Conservation (phyloP, 768 basidiomycete genomes). For the Boletellus sp. region DNA sequence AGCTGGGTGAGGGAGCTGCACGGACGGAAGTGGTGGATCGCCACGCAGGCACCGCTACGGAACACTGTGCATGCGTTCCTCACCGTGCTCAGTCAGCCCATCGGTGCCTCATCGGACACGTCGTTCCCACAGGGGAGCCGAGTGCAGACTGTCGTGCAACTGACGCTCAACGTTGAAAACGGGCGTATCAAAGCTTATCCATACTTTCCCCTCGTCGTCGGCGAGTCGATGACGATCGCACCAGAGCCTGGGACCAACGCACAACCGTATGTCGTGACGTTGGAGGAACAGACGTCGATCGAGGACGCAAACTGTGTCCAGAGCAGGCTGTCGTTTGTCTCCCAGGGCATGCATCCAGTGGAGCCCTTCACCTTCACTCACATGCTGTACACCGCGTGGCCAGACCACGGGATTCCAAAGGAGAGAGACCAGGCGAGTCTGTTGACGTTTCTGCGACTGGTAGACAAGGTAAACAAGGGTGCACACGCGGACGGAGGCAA, state of each 20-base stretch:
- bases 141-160: conserved; percentile 75
- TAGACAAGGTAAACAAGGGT: conserved; percentile 58
- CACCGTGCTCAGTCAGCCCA: conserved; percentile 56
- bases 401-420: conserved; percentile 79
- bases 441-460: conserved; percentile 59
- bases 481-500: conserved; percentile 19
- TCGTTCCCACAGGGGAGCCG: conserved; percentile 36
- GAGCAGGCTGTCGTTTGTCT: conserved; percentile 56
- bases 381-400: conserved; percentile 74
- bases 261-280: conserved; percentile 53
- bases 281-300: conserved; percentile 44
- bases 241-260: conserved; percentile 43
- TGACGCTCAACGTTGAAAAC: conserved; percentile 69
- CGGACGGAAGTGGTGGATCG: conserved; percentile 80
- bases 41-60: conserved; percentile 76
- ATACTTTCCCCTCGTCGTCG: conserved; percentile 67
- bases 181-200: conserved; percentile 70
- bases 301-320: conserved; percentile 57
- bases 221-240: conserved; percentile 44
- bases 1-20: conserved; percentile 77
- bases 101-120: conserved; percentile 32
- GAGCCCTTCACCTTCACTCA: conserved; percentile 59
- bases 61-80: conserved; percentile 73
- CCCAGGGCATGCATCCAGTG: conserved; percentile 28
- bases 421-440: conserved; percentile 56